These are phyloP conservation scores for Solanum dulcamara DNA, from an alignment of 257 asterid species.

Conservation along the genomic window DNA sequence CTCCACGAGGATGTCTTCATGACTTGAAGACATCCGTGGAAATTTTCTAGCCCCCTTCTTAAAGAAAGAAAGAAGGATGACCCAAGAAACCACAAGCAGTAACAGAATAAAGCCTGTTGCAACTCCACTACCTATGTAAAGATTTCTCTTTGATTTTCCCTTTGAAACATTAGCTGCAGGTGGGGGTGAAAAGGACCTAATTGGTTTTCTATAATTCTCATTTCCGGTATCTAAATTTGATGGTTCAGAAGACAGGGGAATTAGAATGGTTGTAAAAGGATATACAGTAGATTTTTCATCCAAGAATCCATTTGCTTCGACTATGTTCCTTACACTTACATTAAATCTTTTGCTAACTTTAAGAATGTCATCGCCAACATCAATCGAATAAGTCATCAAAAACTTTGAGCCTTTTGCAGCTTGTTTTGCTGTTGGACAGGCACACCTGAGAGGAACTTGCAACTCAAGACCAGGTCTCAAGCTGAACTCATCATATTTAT, in stretches of 20 bases:
- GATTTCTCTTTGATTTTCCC: slow-evolving; percentile 9
- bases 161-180: neutral
- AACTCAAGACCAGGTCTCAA: slow-evolving; percentile 16
- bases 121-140: slow-evolving; percentile 8
- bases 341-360: slow-evolving; percentile 26
- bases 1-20: slow-evolving; percentile 27
- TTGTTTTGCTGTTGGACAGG: slow-evolving; percentile 39
- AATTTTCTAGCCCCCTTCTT: slow-evolving; percentile 4
- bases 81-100: neutral
- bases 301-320: slow-evolving; percentile 28
- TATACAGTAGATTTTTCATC: slow-evolving; percentile 11
- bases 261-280: slow-evolving; percentile 35
- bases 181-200: neutral
- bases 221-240: slow-evolving; percentile 3
- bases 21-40: neutral
- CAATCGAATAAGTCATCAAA: slow-evolving; percentile 35
- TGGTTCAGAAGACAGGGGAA: slow-evolving; percentile 30
- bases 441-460: slow-evolving; percentile 42
- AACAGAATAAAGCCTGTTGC: slow-evolving; percentile 14
- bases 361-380: slow-evolving; percentile 17
- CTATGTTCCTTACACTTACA: slow-evolving; percentile 3
- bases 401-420: slow-evolving; percentile 12
- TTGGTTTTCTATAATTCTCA: neutral
- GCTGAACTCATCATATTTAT: neutral
- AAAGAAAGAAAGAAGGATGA: slow-evolving; percentile 8